A percentile compares a stretch with the other conserved stretches of the same genome.
Evolutionary conservation across 306 rosid genomes (phyloP).

Genomic region (Crataegus laevigata): DNA sequence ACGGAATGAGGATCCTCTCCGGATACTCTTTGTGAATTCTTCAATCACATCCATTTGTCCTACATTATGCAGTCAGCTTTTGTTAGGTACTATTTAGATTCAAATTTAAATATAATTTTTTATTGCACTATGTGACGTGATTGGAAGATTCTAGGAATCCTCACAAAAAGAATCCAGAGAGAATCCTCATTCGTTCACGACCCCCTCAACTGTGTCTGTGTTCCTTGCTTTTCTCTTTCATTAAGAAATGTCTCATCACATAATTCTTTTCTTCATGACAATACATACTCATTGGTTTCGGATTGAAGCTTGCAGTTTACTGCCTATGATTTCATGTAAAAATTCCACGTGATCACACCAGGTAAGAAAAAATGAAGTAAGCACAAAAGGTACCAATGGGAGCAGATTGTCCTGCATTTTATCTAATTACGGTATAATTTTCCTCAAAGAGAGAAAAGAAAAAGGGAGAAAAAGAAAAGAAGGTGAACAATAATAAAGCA

Average conservation of each 20-base stretch:
- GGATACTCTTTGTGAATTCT: too few species aligned
- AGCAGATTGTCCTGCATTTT: neutral
- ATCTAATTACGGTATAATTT: neutral
- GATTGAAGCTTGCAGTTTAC: neutral
- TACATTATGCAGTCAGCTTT: too few species aligned
- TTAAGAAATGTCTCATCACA: neutral
- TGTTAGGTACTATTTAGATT: too few species aligned
- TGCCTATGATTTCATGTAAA: neutral
- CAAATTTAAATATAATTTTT: too few species aligned
- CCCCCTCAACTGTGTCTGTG: neutral
- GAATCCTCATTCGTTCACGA: too few species aligned
- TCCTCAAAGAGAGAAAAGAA: neutral
- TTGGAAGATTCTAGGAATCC: rapidly evolving
- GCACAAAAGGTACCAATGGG: neutral
- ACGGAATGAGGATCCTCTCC: too few species aligned
- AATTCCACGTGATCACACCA: neutral
- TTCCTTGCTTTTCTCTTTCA: neutral
- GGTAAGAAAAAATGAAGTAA: neutral
- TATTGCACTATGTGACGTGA: rapidly evolving
- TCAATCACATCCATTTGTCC: rapidly evolving
- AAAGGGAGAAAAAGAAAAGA: neutral
- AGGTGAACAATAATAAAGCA: neutral
- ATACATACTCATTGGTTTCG: neutral
- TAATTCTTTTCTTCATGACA: neutral
- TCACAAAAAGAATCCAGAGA: rapidly evolving